These are phyloP conservation scores for Magnusiomyces ingens DNA, from an alignment of 1,139 yeast genomes.

Conservation along the genomic window DNA sequence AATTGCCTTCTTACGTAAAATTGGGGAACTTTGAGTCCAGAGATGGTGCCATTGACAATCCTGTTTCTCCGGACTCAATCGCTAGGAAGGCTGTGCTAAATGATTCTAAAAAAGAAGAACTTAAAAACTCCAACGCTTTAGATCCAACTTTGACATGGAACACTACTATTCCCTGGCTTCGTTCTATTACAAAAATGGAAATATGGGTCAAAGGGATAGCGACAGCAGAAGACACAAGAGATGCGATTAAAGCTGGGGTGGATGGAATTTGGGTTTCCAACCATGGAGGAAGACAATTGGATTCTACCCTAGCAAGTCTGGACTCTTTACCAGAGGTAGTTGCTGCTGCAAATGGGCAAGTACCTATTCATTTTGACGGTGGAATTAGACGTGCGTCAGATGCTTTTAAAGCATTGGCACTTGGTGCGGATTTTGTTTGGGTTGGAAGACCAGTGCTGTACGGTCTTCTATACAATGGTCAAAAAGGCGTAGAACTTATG, in stretches of 20 bases:
- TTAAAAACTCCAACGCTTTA: slow-evolving; percentile 38
- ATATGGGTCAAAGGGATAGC: slow-evolving; percentile 48
- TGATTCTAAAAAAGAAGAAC: slow-evolving; percentile 12
- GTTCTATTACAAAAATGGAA: slow-evolving; percentile 32
- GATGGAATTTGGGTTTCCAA: slow-evolving; percentile 58
- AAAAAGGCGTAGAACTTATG: slow-evolving; percentile 47
- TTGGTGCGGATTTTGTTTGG: slow-evolving; percentile 72
- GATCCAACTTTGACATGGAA: slow-evolving; percentile 65
- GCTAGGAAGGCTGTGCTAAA: slow-evolving; percentile 5
- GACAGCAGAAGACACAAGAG: slow-evolving; percentile 46
- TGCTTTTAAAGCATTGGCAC: slow-evolving; percentile 57
- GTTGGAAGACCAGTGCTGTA: slow-evolving; percentile 62
- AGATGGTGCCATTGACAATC: slow-evolving; percentile 27
- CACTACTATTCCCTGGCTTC: slow-evolving; percentile 42
- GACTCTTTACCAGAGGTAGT: slow-evolving; percentile 58
- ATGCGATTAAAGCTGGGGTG: slow-evolving; percentile 47
- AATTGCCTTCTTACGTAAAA: slow-evolving; percentile 33
- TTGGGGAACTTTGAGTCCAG: slow-evolving; percentile 30
- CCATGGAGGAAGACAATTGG: slow-evolving; percentile 69
- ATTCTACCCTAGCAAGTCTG: slow-evolving; percentile 53
- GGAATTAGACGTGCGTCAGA: slow-evolving; percentile 65
- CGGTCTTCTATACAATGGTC: slow-evolving; percentile 61
- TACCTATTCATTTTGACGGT: slow-evolving; percentile 60
- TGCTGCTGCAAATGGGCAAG: slow-evolving; percentile 41
- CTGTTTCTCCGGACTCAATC: slow-evolving; percentile 22